These are phyloP conservation scores for Penicillium salamii DNA, from an alignment of 495 filamentous ascomycete genomes.

Conservation along the genomic window DNA sequence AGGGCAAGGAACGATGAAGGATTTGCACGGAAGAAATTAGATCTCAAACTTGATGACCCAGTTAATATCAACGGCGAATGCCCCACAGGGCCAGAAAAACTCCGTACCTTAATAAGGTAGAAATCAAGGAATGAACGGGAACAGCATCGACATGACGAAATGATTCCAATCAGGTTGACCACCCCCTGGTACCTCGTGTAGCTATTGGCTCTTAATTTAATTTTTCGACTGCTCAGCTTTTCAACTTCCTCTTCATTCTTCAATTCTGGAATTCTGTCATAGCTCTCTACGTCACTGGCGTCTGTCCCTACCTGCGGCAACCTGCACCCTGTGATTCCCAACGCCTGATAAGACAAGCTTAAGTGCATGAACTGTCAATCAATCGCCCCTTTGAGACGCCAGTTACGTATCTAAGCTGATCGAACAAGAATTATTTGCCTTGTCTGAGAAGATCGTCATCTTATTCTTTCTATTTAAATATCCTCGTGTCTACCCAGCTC, in stretches of 20 bases:
- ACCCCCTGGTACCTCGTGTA: neutral
- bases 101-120: neutral
- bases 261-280: conserved; percentile 3
- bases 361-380: conserved; percentile 1
- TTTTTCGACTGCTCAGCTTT: neutral
- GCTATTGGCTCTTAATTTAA: neutral
- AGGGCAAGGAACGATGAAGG: too few relatives aligned
- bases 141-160: conserved; percentile 6
- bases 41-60: too few relatives aligned
- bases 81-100: neutral
- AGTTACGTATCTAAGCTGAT: conserved; percentile 4
- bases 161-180: neutral
- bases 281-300: conserved; percentile 6
- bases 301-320: neutral
- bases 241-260: neutral
- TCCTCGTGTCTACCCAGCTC: neutral
- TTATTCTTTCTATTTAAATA: conserved; percentile 10
- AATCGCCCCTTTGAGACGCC: conserved; percentile 2
- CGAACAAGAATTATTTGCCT: neutral
- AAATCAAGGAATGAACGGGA: conserved; percentile 8
- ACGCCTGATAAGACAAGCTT: conserved; percentile 1
- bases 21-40: neutral
- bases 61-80: neutral
- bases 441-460: conserved; percentile 1
- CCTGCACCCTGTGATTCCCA: neutral